Conservation (phyloP, 768 basidiomycete genomes). For the Suillus spraguei region DNA sequence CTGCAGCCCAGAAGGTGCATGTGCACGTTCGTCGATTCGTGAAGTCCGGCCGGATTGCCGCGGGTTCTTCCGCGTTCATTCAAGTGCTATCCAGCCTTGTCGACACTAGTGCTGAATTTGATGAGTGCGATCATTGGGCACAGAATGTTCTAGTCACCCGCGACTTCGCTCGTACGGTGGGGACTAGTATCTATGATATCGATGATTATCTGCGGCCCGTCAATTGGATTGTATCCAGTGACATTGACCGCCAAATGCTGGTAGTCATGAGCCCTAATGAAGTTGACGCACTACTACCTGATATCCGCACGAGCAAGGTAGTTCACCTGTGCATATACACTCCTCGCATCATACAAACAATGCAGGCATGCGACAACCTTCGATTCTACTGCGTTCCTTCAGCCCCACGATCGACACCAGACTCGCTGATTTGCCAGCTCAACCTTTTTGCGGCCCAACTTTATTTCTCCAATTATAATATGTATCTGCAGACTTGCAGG, state of each 20-base stretch:
- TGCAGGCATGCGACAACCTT: conserved; percentile 40
- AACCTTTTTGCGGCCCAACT: conserved; percentile 37
- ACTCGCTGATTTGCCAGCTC: conserved; percentile 22
- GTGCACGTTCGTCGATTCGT: conserved; percentile 28
- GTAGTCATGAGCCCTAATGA: conserved; percentile 47
- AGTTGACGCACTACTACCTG: conserved; percentile 39
- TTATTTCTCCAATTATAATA: conserved; percentile 29
- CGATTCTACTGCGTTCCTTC: conserved; percentile 17
- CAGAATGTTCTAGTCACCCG: conserved; percentile 18
- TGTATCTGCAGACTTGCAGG: conserved; percentile 30
- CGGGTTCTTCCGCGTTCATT: conserved; percentile 23
- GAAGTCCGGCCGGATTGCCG: conserved; percentile 27
- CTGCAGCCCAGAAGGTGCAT: conserved; percentile 27
- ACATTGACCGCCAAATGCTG: conserved; percentile 17
- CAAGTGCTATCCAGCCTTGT: conserved; percentile 18
- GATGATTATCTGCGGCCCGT: conserved; percentile 32
- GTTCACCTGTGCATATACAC: conserved; percentile 47
- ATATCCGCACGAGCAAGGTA: conserved; percentile 32
- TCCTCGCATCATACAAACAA: conserved; percentile 36
- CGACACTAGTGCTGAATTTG: conserved; percentile 10
- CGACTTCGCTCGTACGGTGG: conserved; percentile 22
- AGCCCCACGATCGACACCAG: background rate
- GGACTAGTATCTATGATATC: background rate
- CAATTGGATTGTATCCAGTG: conserved; percentile 30
- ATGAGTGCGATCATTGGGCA: conserved; percentile 28